Percentiles rank a stretch among this genome's conserved stretches.
Conservation (phyloP, 164 flowering plant genomes). For the Amborella trichopoda region DNA sequence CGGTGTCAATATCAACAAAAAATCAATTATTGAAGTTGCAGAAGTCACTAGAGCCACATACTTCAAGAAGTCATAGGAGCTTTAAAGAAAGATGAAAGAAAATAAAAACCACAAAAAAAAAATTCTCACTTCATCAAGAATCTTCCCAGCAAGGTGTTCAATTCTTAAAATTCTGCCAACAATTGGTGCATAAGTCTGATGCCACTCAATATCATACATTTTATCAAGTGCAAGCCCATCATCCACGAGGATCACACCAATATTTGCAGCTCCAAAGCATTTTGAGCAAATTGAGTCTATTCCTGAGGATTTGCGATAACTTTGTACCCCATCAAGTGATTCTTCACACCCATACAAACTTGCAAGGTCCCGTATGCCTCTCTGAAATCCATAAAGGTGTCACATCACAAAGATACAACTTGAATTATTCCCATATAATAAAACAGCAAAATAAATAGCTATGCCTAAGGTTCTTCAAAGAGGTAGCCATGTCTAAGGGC, state of each 20-base stretch:
- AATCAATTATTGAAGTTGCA: too few relatives aligned
- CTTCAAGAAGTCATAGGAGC: too few relatives aligned
- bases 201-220: constrained; percentile 65
- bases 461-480: too few relatives aligned
- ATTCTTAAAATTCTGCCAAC: constrained; percentile 68
- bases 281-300: constrained; percentile 31
- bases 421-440: too few relatives aligned
- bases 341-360: constrained; percentile 59
- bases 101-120: too few relatives aligned
- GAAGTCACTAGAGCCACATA: too few relatives aligned
- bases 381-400: constrained; percentile 29
- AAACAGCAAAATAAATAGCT: too few relatives aligned
- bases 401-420: too few relatives aligned
- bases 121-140: constrained; percentile 56
- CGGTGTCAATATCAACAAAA: too few relatives aligned
- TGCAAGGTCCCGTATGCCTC: constrained; percentile 69
- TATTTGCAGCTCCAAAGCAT: constrained; percentile 62
- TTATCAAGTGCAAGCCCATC: constrained; percentile 75
- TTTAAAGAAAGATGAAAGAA: too few relatives aligned
- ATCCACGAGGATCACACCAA: constrained; percentile 63
- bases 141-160: constrained; percentile 66
- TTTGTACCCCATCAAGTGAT: constrained; percentile 49
- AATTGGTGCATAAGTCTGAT: constrained; percentile 33
- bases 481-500: too few relatives aligned
- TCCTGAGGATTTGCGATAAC: constrained; percentile 37